Evolutionary conservation across 176 grass and related monocot genomes (phyloP), one percentile per base, ranked within the genome.

Genomic region (Oryza longistaminata): DNA sequence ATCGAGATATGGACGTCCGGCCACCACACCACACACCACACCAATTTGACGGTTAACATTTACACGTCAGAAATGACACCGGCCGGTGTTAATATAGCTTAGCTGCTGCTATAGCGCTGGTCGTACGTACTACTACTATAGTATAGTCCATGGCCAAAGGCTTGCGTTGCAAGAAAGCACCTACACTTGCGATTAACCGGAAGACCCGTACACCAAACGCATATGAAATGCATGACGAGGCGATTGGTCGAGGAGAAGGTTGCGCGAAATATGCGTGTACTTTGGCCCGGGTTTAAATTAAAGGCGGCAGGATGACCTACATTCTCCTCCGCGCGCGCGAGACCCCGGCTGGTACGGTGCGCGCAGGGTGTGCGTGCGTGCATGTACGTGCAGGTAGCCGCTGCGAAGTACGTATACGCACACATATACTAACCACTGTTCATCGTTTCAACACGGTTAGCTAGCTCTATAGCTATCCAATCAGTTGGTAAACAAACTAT

Each of bases 111-210:
- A 31, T 31, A 31, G 29, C 29, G 29, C 21, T 62, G 58, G 52
- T 55, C 7, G 3, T 53, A 2, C 35, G 50, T 53, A 53, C 46
- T 49, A 24, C 21, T 24, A 24, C 58, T 24, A n/a, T 60, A 21
- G 7, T 58, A 58, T 69, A 49, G 31, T 3, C 73, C n/a, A 67
- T 58, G 53, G 2, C 53, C 70, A 9, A 9, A 79, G 81, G 75
- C 79, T 86, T 90, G 68, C 67, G 39, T 79, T 90, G 73, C 84
- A 90, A 86, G 83, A 78, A 86, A 86, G 22, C 75, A 16, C 16
- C 17, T 9, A 35, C 46, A 49, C 13, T 15, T 10, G 64, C 5
- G 5, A 66, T 66, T 61, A 61, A 22, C 55, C 37, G 71, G 71
- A 48, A 9, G 12, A 74, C 44, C 66, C 69, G 81, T 64, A 62